Evolutionary conservation across 768 basidiomycete genomes (phyloP).

Genomic region (Suillus spraguei): DNA sequence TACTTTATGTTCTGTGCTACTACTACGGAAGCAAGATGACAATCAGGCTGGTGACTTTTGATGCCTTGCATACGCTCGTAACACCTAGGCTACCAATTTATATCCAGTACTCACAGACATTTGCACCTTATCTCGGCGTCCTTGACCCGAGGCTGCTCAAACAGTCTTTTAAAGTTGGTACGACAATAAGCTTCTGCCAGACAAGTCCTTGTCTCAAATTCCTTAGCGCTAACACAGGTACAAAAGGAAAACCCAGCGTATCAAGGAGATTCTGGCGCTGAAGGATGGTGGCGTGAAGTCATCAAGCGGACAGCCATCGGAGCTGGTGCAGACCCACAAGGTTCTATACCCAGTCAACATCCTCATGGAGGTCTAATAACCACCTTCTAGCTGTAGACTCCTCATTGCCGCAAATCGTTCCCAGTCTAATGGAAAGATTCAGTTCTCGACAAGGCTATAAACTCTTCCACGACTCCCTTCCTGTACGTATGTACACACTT

Average conservation of each 20-base stretch:
- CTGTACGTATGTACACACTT: conserved; percentile 39
- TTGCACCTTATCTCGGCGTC: conserved; percentile 66
- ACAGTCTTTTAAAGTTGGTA: conserved; percentile 63
- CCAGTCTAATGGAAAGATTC: conserved; percentile 65
- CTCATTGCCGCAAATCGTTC: conserved; percentile 58
- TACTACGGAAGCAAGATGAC: conserved; percentile 11
- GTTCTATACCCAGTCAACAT: conserved; percentile 35
- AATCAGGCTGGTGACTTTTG: conserved; percentile 76
- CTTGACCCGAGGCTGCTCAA: conserved; percentile 56
- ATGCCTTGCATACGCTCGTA: conserved; percentile 76
- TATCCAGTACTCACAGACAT: conserved; percentile 60
- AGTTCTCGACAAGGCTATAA: conserved; percentile 71
- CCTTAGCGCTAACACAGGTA: conserved; percentile 48
- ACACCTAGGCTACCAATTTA: conserved; percentile 69
- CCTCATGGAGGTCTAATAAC: conserved; percentile 12
- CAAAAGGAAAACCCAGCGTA: conserved; percentile 66
- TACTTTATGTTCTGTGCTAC: background rate
- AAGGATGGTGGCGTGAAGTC: conserved; percentile 79
- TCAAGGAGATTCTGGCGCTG: conserved; percentile 43
- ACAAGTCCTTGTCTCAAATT: conserved; percentile 4
- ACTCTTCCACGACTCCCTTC: conserved; percentile 55
- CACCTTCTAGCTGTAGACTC: conserved; percentile 50
- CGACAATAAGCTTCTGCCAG: conserved; percentile 9
- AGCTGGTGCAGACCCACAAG: conserved; percentile 64
- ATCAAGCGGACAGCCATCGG: conserved; percentile 73